Percentiles rank a stretch among this genome's conserved stretches.
These are phyloP conservation scores for Trypethelium eluteriae DNA, from an alignment of 495 filamentous ascomycete genomes.

Conservation along the genomic window DNA sequence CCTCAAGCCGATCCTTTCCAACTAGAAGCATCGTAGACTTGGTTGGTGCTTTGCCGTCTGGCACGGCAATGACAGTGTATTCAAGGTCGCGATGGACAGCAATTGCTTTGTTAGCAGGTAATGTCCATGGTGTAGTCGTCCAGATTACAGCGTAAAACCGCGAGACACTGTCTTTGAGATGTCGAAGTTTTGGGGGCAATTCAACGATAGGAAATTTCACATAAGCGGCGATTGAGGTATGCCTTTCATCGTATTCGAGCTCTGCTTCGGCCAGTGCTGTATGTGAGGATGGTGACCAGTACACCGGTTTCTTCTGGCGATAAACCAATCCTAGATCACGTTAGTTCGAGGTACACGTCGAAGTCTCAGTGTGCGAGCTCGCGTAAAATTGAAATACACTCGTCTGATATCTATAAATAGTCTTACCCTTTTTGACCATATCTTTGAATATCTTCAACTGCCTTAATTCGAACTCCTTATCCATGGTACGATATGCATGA, in stretches of 20 bases:
- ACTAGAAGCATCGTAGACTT: constrained; percentile 39
- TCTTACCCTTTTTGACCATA: constrained; percentile 66
- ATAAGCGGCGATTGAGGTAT: constrained; percentile 72
- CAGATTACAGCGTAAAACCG: constrained; percentile 72
- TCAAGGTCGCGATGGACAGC: constrained; percentile 64
- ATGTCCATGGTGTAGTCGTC: constrained; percentile 97
- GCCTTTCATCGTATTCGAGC: constrained; percentile 84
- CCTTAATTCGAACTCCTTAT: constrained; percentile 72
- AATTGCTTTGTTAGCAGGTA: constrained; percentile 87
- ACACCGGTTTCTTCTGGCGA: constrained; percentile 82
- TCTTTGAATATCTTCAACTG: constrained; percentile 78
- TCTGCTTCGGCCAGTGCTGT: constrained; percentile 94
- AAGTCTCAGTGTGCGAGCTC: neutral
- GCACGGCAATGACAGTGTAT: constrained; percentile 58
- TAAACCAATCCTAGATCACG: constrained; percentile 56
- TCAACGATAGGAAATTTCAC: constrained; percentile 65
- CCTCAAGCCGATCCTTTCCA: constrained; percentile 57
- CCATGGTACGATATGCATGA: constrained; percentile 86
- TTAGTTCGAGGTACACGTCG: constrained; percentile 11
- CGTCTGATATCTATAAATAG: neutral
- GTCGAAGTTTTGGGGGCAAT: constrained; percentile 41
- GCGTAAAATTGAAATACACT: too few relatives aligned
- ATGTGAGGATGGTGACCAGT: constrained; percentile 87
- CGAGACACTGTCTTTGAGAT: constrained; percentile 23
- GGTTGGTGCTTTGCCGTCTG: constrained; percentile 6